A percentile compares a stretch with the other conserved stretches of the same genome.
phyloP scores from a whole-genome alignment of 2,329 filamentous ascomycete species.

The Xylariaceae sp. region DNA sequence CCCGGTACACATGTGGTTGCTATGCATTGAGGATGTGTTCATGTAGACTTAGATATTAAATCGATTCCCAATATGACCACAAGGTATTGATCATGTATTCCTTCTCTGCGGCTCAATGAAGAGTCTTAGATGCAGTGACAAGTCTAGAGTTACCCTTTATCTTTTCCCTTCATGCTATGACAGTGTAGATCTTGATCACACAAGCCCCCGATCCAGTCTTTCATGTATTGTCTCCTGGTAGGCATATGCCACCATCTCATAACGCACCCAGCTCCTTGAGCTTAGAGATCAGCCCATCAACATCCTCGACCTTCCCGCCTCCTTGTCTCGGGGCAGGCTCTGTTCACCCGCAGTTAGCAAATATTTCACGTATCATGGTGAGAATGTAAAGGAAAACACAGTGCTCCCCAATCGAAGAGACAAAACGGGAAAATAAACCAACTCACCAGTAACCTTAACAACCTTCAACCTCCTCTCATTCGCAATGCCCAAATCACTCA shows the following conservation, averaged over 20 bases:
- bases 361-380: not conserved
- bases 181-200: conserved; percentile 4
- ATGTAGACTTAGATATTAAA: too few species aligned
- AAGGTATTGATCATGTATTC: too few species aligned
- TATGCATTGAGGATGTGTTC: too few species aligned
- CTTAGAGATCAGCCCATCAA: conserved; percentile 89
- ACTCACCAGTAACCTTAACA: conserved; percentile 78
- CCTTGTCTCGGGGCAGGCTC: conserved; percentile 87
- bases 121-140: too few species aligned
- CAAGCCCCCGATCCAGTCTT: not conserved
- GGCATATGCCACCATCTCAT: conserved; percentile 41
- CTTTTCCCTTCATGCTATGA: too few species aligned
- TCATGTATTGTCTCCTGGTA: conserved; percentile 3
- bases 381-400: not conserved
- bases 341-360: conserved; percentile 33
- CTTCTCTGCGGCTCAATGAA: too few species aligned
- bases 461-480: conserved; percentile 77
- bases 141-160: too few species aligned
- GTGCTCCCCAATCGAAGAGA: not conserved
- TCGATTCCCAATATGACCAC: too few species aligned
- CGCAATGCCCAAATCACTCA: conserved; percentile 79
- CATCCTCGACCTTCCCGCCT: conserved; percentile 95
- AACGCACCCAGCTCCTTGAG: conserved; percentile 94
- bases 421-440: conserved; percentile 1
- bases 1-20: too few species aligned